Conservation (phyloP, 1,284 basidiomycete species). For the Sporisorium reilianum region DNA sequence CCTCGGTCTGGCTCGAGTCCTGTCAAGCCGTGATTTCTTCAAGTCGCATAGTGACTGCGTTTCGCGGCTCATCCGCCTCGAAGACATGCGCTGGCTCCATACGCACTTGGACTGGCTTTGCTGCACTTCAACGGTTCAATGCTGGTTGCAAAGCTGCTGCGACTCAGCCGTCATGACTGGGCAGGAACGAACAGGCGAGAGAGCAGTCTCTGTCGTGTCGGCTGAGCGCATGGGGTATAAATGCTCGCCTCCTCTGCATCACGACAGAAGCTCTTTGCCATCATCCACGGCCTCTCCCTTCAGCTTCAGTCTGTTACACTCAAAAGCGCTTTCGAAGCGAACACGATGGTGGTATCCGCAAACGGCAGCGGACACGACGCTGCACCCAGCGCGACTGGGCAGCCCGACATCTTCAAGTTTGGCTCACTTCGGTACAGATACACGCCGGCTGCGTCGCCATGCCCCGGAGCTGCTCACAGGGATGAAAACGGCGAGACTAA, state of each 20-base stretch:
- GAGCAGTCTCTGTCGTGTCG: too few species aligned
- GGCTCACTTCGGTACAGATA: conserved; percentile 2
- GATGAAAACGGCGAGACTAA: background rate
- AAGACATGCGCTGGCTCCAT: too few species aligned
- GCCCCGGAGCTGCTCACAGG: background rate
- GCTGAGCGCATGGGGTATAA: too few species aligned
- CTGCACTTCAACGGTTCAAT: too few species aligned
- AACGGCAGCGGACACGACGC: background rate
- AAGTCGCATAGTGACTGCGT: conserved; percentile 3
- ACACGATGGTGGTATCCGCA: background rate
- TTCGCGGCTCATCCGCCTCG: background rate
- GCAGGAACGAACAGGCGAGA: too few species aligned
- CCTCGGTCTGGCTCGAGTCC: background rate
- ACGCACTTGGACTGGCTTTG: too few species aligned
- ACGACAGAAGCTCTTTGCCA: background rate
- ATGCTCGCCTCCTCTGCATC: background rate
- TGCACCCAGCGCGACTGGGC: background rate
- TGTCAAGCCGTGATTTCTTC: too few species aligned
- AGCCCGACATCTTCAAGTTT: background rate
- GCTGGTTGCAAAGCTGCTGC: background rate
- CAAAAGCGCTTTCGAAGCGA: too few species aligned
- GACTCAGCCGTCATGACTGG: background rate
- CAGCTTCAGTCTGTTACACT: background rate
- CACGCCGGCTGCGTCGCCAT: background rate
- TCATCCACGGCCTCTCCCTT: background rate